A percentile compares a stretch with the other conserved stretches of the same genome.
phyloP scores from a whole-genome alignment of 2,329 filamentous ascomycete genomes.

The Hypoxylon sp. region DNA sequence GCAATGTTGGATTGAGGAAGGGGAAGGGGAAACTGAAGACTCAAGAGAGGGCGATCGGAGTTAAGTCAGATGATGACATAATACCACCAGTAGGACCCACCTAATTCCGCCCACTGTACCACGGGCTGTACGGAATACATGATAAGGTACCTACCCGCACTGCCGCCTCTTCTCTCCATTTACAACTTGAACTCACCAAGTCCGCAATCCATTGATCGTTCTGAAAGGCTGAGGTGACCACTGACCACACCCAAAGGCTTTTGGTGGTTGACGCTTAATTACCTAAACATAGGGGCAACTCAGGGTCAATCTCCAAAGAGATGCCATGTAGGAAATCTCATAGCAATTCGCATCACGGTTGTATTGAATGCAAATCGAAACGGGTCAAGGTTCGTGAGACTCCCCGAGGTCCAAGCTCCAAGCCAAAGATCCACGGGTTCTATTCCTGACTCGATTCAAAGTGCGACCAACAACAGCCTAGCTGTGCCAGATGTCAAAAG shows the following conservation, averaged over 20 bases:
- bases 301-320: neutral
- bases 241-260: neutral
- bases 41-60: neutral
- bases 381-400: slow-evolving; percentile 16
- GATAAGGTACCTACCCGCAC: no score
- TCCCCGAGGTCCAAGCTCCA: neutral
- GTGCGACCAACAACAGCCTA: slow-evolving; percentile 23
- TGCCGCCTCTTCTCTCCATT: neutral
- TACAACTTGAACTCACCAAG: neutral
- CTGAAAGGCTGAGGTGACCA: no score
- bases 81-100: neutral
- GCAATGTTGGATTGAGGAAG: no score
- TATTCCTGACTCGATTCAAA: slow-evolving; percentile 2
- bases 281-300: neutral
- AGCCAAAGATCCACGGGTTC: neutral
- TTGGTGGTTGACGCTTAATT: neutral
- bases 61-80: neutral
- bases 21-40: no score
- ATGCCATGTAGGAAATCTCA: slow-evolving; percentile 26
- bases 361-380: slow-evolving; percentile 23
- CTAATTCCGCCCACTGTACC: no score
- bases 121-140: no score
- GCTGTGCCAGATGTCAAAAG: slow-evolving; percentile 10
- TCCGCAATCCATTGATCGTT: no score
- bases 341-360: slow-evolving; percentile 27